A percentile compares a stretch with the other conserved stretches of the same genome.
Conservation (phyloP, 1,139 yeast genomes). For the Sporopachydermia cereana region DNA sequence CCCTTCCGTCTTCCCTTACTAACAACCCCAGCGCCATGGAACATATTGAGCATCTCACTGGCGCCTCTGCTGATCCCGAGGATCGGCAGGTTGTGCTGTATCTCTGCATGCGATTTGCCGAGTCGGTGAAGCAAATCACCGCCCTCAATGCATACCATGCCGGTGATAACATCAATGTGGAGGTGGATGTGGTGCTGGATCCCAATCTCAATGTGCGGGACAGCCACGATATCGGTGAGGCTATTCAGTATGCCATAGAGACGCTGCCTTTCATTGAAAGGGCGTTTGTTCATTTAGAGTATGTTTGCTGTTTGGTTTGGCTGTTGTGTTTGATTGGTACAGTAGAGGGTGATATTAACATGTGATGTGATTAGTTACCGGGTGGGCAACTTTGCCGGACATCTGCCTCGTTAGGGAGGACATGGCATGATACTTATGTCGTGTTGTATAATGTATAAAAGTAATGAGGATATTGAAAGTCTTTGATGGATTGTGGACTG, state of each 20-base stretch:
- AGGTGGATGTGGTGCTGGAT: constrained; percentile 59
- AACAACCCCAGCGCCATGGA: constrained; percentile 38
- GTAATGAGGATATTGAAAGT: too few species aligned
- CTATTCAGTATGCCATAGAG: constrained; percentile 69
- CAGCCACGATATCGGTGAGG: constrained; percentile 72
- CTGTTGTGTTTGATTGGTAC: too few species aligned
- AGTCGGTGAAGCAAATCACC: constrained; percentile 51
- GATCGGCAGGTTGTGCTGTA: constrained; percentile 60
- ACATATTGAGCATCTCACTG: constrained; percentile 65
- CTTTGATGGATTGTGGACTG: too few species aligned
- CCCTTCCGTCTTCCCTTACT: too few species aligned
- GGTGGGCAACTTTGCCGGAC: constrained; percentile 1
- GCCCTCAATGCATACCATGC: constrained; percentile 65
- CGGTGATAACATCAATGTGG: constrained; percentile 68
- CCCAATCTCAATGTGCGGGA: constrained; percentile 45
- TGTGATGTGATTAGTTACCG: too few species aligned
- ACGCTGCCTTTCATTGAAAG: constrained; percentile 68
- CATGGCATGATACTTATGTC: too few species aligned
- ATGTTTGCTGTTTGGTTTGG: constrained; percentile 20
- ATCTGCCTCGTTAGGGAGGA: constrained; percentile 6
- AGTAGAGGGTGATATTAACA: too few species aligned
- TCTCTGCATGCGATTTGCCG: constrained; percentile 58
- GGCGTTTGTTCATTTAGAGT: constrained; percentile 74
- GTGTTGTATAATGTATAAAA: too few species aligned
- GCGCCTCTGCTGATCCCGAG: constrained; percentile 52